Conservation (phyloP, 371 early-diverging fungal genomes). For the Mortierella sp. region DNA sequence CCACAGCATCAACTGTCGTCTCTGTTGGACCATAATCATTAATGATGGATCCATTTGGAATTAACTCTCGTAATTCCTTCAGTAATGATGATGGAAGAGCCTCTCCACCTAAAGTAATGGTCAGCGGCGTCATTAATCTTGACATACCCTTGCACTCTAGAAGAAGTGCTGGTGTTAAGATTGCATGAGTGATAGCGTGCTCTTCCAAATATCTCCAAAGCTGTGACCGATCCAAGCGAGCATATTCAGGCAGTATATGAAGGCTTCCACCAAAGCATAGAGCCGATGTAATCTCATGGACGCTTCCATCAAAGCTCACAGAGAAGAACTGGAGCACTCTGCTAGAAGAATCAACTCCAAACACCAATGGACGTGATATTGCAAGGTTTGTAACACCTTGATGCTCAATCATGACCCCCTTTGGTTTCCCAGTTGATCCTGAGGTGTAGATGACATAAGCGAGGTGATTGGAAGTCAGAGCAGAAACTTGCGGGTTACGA, state of each 20-base stretch:
- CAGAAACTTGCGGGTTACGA: not conserved
- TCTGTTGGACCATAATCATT: not conserved
- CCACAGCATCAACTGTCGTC: not conserved
- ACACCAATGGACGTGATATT: not conserved
- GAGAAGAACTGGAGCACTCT: conserved; percentile 6
- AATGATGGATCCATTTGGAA: not conserved
- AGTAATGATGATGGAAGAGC: not conserved
- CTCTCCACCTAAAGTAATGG: not conserved
- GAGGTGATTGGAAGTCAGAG: not conserved
- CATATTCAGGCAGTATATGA: no score
- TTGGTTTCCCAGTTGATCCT: conserved; percentile 67
- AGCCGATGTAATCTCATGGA: conserved; percentile 1
- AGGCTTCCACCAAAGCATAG: no score
- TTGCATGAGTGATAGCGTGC: no score
- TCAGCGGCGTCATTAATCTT: not conserved
- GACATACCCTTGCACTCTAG: conserved; percentile 9
- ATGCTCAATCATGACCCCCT: conserved; percentile 61
- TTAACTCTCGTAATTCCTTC: not conserved
- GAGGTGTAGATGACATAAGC: conserved; percentile 61
- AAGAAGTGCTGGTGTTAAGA: no score
- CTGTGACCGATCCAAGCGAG: no score
- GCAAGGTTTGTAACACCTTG: conserved; percentile 27
- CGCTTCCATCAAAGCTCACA: conserved; percentile 15
- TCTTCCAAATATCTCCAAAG: no score
- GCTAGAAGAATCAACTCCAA: conserved; percentile 3